A percentile compares a stretch with the other conserved stretches of the same genome.
Evolutionary conservation across 805 yeast genomes (phyloP).

Genomic region (Hermanozyma aechmeae): DNA sequence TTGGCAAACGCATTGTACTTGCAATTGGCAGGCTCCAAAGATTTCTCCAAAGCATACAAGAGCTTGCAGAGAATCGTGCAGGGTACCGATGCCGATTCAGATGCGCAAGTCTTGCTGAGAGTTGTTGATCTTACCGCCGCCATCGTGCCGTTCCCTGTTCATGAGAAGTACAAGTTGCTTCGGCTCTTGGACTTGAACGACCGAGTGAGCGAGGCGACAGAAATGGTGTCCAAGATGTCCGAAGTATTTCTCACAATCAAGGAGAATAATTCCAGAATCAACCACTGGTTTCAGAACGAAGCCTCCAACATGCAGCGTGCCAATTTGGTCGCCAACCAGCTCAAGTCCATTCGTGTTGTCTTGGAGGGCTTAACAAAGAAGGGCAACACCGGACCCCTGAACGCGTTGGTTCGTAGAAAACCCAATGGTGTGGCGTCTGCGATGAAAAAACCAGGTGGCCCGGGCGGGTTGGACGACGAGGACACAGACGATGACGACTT

Average conservation of each 20-base stretch:
- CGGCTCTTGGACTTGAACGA: conserved; percentile 18
- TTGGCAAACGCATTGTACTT: conserved; percentile 48
- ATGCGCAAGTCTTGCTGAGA: conserved; percentile 16
- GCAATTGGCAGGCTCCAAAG: conserved; percentile 42
- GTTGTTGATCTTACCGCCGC: conserved; percentile 40
- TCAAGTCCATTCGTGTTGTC: conserved; percentile 40
- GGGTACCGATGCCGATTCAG: too few relatives aligned
- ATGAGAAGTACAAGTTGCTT: conserved; percentile 33
- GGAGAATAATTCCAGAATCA: conserved; percentile 23
- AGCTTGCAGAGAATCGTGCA: conserved; percentile 28
- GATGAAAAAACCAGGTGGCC: too few relatives aligned
- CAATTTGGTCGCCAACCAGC: conserved; percentile 44
- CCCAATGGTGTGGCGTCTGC: too few relatives aligned
- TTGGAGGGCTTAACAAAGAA: conserved; percentile 37
- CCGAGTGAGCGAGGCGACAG: conserved; percentile 22
- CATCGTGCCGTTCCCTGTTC: conserved; percentile 40
- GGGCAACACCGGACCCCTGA: conserved; percentile 2
- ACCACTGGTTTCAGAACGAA: conserved; percentile 39
- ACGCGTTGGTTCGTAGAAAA: too few relatives aligned
- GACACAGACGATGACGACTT: conserved; percentile 39
- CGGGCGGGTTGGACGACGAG: too few relatives aligned
- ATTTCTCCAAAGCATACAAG: conserved; percentile 35
- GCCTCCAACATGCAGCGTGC: conserved; percentile 46
- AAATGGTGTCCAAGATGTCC: conserved; percentile 24
- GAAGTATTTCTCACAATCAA: conserved; percentile 27